Evolutionary conservation across 2,329 filamentous ascomycete species (phyloP).

Genomic region (Microcera coccophila): DNA sequence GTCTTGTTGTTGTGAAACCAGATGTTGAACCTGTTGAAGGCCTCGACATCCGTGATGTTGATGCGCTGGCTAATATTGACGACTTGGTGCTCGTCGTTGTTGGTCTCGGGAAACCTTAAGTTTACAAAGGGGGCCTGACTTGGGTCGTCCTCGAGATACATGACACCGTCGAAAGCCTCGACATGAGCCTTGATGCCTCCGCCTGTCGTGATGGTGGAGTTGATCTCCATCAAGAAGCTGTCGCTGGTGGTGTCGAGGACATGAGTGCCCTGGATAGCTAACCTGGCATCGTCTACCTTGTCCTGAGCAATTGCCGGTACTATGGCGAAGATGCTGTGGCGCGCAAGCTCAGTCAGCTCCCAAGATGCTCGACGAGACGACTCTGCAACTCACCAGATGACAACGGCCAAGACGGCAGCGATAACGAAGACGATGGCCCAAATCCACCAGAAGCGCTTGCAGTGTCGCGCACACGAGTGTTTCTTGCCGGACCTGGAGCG

Average conservation of each 20-base stretch:
- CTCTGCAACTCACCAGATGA: constrained; percentile 52
- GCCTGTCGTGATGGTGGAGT: constrained; percentile 52
- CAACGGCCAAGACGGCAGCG: constrained; percentile 52
- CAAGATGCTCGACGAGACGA: not conserved
- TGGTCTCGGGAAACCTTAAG: constrained; percentile 51
- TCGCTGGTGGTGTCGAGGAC: constrained; percentile 45
- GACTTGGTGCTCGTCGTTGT: constrained; percentile 43
- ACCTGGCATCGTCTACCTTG: constrained; percentile 51
- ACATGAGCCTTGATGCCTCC: constrained; percentile 50
- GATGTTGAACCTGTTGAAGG: constrained; percentile 53
- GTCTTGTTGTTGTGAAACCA: constrained; percentile 50
- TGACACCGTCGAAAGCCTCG: constrained; percentile 47
- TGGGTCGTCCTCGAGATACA: constrained; percentile 52
- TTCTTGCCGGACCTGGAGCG: constrained; percentile 30
- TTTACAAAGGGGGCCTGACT: constrained; percentile 47
- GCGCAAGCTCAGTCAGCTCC: not conserved
- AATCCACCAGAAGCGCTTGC: constrained; percentile 59
- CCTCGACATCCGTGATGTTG: constrained; percentile 43
- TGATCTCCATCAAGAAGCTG: constrained; percentile 50
- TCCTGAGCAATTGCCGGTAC: constrained; percentile 55
- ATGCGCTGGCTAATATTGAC: constrained; percentile 52
- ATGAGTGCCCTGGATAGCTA: constrained; percentile 49
- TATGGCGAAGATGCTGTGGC: constrained; percentile 50
- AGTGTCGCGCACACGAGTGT: constrained; percentile 43
- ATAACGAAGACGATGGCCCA: constrained; percentile 50